Evolutionary conservation across 345 rosid genomes (phyloP).

Genomic region (Pugionium dolabratum): DNA sequence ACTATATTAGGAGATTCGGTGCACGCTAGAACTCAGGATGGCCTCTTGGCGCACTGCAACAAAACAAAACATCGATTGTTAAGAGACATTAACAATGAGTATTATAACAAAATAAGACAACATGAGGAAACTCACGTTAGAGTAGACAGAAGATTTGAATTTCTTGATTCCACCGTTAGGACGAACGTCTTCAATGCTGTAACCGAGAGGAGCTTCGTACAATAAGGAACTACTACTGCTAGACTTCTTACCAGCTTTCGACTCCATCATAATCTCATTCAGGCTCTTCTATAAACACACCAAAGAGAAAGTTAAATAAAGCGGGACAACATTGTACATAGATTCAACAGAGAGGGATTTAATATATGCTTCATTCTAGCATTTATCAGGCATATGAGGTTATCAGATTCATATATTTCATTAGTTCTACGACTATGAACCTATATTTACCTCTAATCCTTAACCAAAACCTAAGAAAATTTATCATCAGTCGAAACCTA

Average conservation of each 20-base stretch:
- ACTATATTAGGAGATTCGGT: conserved; percentile 33
- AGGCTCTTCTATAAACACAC: conserved; percentile 41
- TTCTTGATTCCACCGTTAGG: conserved; percentile 99
- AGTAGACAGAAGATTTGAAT: conserved; percentile 96
- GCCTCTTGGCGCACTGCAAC: conserved; percentile 80
- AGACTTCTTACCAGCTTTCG: conserved; percentile 91
- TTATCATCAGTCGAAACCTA: not conserved
- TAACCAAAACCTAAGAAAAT: not conserved
- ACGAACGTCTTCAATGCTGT: conserved; percentile 97
- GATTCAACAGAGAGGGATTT: not conserved
- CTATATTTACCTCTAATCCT: not conserved
- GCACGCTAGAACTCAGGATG: conserved; percentile 63
- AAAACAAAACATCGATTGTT: not conserved
- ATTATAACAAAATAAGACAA: not conserved
- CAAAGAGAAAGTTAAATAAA: not conserved
- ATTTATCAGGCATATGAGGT: not conserved
- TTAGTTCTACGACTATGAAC: not conserved
- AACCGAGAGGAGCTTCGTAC: conserved; percentile 98
- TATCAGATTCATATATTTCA: not conserved
- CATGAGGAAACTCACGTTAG: conserved; percentile 51
- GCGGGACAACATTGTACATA: not conserved
- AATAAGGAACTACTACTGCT: conserved; percentile 69
- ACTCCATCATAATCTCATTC: conserved; percentile 92
- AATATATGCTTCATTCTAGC: not conserved
- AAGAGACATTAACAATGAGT: not conserved